These are phyloP conservation scores for Xylaria venustula DNA, from an alignment of 495 filamentous ascomycete genomes.

Conservation along the genomic window DNA sequence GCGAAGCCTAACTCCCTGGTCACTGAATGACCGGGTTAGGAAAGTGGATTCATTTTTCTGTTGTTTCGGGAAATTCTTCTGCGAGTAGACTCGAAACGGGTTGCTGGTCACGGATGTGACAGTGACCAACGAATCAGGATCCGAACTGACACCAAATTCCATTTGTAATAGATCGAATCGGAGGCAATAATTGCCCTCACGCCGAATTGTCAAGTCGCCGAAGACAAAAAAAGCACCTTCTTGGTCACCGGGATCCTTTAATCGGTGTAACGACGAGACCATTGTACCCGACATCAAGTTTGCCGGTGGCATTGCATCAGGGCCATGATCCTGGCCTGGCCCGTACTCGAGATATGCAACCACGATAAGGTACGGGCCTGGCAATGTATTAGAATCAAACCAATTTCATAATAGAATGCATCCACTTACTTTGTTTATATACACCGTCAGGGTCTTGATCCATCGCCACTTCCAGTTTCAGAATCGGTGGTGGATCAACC, in stretches of 20 bases:
- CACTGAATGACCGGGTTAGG: constrained; percentile 87
- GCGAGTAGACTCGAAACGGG: constrained; percentile 69
- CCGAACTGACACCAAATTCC: constrained; percentile 41
- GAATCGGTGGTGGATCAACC: constrained; percentile 90
- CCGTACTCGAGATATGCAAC: constrained; percentile 62
- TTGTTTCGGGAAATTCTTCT: constrained; percentile 75
- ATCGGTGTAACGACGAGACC: constrained; percentile 86
- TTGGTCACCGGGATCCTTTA: constrained; percentile 89
- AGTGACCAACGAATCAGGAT: constrained; percentile 38
- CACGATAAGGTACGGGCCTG: constrained; percentile 85
- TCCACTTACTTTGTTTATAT: constrained; percentile 58
- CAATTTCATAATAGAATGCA: constrained; percentile 17
- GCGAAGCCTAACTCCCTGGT: constrained; percentile 88
- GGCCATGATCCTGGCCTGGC: constrained; percentile 49
- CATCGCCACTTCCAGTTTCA: constrained; percentile 74
- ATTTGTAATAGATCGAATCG: constrained; percentile 89
- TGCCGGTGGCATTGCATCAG: constrained; percentile 56
- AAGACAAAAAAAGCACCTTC: constrained; percentile 99
- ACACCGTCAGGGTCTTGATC: constrained; percentile 74
- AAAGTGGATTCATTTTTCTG: constrained; percentile 83
- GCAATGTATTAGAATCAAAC: constrained; percentile 16
- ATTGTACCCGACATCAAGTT: constrained; percentile 63
- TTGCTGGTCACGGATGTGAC: constrained; percentile 72
- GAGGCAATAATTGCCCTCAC: constrained; percentile 75
- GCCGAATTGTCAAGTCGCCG: constrained; percentile 82